Percentiles rank a stretch among this genome's conserved stretches.
Conservation (phyloP, 257 asterid species). For the Penstemon davidsonii region DNA sequence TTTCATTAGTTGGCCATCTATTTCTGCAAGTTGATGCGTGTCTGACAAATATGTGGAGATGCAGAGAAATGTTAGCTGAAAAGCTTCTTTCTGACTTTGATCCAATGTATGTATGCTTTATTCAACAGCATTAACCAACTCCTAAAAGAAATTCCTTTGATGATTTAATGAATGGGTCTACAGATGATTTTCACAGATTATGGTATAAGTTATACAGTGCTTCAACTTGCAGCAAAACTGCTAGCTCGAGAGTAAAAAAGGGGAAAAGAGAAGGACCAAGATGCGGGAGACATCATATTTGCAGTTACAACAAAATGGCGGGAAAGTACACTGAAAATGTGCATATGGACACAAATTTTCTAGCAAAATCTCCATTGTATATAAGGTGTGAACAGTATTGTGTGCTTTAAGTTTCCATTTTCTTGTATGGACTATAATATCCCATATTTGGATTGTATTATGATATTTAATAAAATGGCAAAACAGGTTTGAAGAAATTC, state of each 20-base stretch:
- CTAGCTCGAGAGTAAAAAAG: conserved; percentile 1
- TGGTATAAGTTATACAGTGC: neutral
- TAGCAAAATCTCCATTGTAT: no score
- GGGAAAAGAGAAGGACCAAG: neutral
- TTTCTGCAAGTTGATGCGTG: neutral
- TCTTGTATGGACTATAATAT: no score
- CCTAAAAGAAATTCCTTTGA: neutral
- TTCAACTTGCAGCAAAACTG: neutral
- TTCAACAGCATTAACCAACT: neutral
- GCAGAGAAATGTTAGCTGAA: neutral
- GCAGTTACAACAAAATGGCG: neutral
- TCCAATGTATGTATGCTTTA: neutral
- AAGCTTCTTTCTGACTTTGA: conserved; percentile 12
- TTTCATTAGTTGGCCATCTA: neutral
- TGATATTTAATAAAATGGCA: no score
- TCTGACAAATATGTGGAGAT: no score
- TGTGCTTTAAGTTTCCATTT: no score
- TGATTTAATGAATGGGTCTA: neutral
- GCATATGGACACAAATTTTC: neutral
- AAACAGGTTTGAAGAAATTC: no score
- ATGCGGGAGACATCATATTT: neutral
- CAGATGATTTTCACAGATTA: neutral
- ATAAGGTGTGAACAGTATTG: no score
- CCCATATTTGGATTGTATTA: no score
- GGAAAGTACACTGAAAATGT: neutral